Evolutionary conservation across 768 basidiomycete species (phyloP).

Genomic region (Hydnomerulius pinastri): DNA sequence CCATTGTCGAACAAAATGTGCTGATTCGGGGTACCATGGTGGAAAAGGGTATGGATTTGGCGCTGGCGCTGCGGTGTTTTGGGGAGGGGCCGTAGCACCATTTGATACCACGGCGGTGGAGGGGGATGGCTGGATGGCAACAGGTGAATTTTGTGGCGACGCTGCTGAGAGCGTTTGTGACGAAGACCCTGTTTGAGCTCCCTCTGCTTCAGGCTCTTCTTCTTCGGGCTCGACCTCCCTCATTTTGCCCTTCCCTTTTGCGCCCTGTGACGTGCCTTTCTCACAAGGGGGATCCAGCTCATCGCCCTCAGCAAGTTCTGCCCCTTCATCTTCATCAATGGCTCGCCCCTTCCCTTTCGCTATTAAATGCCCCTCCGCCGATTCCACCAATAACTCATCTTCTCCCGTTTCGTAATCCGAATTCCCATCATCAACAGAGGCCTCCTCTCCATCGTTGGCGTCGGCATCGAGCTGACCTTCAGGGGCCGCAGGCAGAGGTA

Average conservation of each 20-base stretch:
- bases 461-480: background rate
- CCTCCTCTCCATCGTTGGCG: background rate
- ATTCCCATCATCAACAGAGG: background rate
- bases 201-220: constrained; percentile 13
- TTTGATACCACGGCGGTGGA: constrained; percentile 2
- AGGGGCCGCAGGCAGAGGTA: background rate
- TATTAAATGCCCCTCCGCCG: constrained; percentile 16
- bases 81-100: background rate
- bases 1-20: constrained; percentile 81
- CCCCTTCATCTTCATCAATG: constrained; percentile 11
- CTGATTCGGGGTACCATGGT: constrained; percentile 71
- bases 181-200: constrained; percentile 6
- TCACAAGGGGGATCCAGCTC: constrained; percentile 6
- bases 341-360: constrained; percentile 30
- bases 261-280: constrained; percentile 1
- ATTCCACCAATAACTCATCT: constrained; percentile 22
- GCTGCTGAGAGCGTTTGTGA: constrained; percentile 2
- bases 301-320: constrained; percentile 11
- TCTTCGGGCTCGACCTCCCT: constrained; percentile 14
- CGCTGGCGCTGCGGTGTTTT: constrained; percentile 15
- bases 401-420: constrained; percentile 18
- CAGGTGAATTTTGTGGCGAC: constrained; percentile 4
- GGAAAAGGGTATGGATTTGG: constrained; percentile 68
- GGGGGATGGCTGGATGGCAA: constrained; percentile 6
- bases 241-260: constrained; percentile 24